A percentile compares a stretch with the other conserved stretches of the same genome.
Conservation (phyloP, 2,329 filamentous ascomycete species). For the Blastomyces percursus region DNA sequence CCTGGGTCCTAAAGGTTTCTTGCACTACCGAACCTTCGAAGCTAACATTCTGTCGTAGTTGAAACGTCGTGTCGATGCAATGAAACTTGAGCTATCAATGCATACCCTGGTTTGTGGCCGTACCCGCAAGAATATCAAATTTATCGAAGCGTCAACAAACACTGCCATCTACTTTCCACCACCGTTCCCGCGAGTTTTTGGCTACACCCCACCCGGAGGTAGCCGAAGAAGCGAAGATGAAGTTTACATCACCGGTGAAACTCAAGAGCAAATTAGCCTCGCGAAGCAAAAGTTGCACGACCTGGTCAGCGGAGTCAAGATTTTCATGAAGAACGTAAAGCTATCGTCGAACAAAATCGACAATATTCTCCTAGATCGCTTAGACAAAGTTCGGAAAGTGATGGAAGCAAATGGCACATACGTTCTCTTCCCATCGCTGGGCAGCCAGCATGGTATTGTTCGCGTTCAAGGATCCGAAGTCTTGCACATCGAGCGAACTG, state of each 20-base stretch:
- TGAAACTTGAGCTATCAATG: slow-evolving; percentile 73
- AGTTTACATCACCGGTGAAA: slow-evolving; percentile 91
- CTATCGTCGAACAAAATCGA: slow-evolving; percentile 90
- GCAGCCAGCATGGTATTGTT: slow-evolving; percentile 71
- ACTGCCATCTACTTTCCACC: slow-evolving; percentile 98
- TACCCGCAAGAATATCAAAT: slow-evolving; percentile 92
- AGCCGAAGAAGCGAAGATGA: slow-evolving; percentile 73
- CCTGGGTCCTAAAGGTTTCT: slow-evolving; percentile 21
- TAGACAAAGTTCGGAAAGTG: slow-evolving; percentile 96
- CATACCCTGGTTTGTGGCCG: slow-evolving; percentile 90
- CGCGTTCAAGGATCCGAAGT: slow-evolving; percentile 90
- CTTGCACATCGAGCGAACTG: slow-evolving; percentile 85
- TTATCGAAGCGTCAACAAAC: slow-evolving; percentile 89
- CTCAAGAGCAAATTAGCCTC: slow-evolving; percentile 66
- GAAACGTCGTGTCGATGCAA: slow-evolving; percentile 56
- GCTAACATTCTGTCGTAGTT: slow-evolving; percentile 28
- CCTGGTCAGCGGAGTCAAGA: slow-evolving; percentile 65
- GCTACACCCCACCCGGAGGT: slow-evolving; percentile 75
- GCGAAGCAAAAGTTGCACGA: slow-evolving; percentile 90
- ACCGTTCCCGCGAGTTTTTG: slow-evolving; percentile 82
- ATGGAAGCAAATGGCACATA: slow-evolving; percentile 95
- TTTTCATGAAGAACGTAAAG: slow-evolving; percentile 83
- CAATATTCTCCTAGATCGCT: slow-evolving; percentile 75
- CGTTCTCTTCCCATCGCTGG: slow-evolving; percentile 80
- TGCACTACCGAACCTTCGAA: slow-evolving; percentile 14